Evolutionary conservation across 495 filamentous ascomycete genomes (phyloP), one percentile per base, ranked within the genome.

Genomic region (Daldinia loculata): DNA sequence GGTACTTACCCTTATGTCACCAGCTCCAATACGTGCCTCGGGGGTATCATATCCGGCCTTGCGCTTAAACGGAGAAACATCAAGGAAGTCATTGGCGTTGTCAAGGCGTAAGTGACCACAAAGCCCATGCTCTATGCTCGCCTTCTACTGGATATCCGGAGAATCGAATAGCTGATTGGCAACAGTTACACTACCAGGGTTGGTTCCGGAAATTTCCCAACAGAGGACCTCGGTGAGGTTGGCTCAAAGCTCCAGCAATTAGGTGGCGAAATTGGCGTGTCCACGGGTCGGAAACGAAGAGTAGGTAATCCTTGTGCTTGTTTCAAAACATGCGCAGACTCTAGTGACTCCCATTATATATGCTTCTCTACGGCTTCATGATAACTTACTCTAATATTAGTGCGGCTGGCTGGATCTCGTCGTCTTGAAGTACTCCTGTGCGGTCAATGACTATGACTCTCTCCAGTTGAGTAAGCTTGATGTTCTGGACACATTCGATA

Each of bases 1-100:
- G 51, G 51, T 19, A 53, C 51, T 53, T 53, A 53, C 15, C 51
- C 51, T 53, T 53, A 53, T 53, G 51, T 53, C 26, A 53, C 51
- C 29, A 53, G 51, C n/a, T 53, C 51, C 26, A 53, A 53, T 29
- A 53, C 51, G 5, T 53, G 51, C 15, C 51, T 53, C 7, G 51
- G 51, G 17, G 51, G 51, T n/a, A 53, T 53, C 22, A 53, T 53
- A 30, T 53, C 51, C 4, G 51, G 51, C 7, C 51, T 53, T 9
- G 51, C 26, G 26, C 51, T 53, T 15, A 53, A 30, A 24, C 12
- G 51, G 26, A 53, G 51, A 53, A 53, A 30, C 26, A 53, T 53
- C 12, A 53, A 53, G 26, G 51, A 53, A 30, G 51, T 53, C 29
- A 53, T 53, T 17, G 51, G 51, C 27, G 51, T 53, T 17, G 51